Evolutionary conservation across 2,329 filamentous ascomycete species (phyloP).

Genomic region (Rosellinia necatrix): DNA sequence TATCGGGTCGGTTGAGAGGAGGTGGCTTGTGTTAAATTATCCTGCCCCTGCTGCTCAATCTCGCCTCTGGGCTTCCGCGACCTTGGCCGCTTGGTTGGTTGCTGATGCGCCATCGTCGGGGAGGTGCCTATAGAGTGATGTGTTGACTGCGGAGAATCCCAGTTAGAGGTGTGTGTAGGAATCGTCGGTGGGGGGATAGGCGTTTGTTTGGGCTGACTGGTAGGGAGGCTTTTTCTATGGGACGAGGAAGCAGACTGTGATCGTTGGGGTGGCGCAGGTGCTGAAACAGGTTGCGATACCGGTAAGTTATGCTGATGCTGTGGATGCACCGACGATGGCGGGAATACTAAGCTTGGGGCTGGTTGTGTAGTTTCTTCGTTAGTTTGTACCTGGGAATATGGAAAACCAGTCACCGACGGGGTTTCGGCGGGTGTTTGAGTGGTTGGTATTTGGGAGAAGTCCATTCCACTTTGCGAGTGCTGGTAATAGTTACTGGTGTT

Average conservation of each 20-base stretch:
- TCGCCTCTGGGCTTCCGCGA: constrained; percentile 33
- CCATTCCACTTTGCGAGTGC: constrained; percentile 22
- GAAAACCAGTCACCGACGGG: constrained; percentile 14
- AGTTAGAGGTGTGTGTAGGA: constrained; percentile 29
- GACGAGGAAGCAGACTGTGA: constrained; percentile 20
- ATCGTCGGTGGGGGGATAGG: constrained; percentile 31
- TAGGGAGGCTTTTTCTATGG: constrained; percentile 33
- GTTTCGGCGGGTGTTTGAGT: constrained; percentile 13
- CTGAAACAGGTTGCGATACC: constrained; percentile 15
- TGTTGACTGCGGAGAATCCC: constrained; percentile 29
- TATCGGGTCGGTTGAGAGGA: constrained; percentile 35
- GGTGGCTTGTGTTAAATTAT: constrained; percentile 31
- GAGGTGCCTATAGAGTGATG: constrained; percentile 26
- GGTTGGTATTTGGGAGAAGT: constrained; percentile 27
- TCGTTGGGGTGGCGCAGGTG: constrained; percentile 21
- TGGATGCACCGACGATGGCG: constrained; percentile 19
- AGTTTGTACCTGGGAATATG: constrained; percentile 28
- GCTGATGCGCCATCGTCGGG: constrained; percentile 30
- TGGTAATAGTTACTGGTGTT: constrained; percentile 32
- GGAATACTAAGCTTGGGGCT: constrained; percentile 22
- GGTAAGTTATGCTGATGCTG: constrained; percentile 22
- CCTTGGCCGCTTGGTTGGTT: constrained; percentile 30
- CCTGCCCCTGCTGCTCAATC: constrained; percentile 26
- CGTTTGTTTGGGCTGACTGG: constrained; percentile 31
- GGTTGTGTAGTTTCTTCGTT: constrained; percentile 25